Conservation (phyloP, 73 alveolate species). For the Urostyla sp. region DNA sequence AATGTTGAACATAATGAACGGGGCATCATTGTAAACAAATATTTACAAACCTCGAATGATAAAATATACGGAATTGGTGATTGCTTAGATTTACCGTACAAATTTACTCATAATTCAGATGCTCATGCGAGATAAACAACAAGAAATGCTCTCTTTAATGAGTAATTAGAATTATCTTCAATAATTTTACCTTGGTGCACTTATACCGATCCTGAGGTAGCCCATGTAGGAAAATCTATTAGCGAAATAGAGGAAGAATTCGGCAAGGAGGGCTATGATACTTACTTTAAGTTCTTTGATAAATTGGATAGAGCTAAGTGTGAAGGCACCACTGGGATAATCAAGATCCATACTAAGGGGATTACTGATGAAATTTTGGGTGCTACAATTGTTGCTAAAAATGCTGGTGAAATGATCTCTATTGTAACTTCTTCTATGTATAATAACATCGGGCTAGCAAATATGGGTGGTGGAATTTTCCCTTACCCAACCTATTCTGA, state of each 20-base stretch:
- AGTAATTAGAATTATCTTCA: conserved; percentile 11
- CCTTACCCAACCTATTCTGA: conserved; percentile 81
- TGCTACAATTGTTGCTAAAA: conserved; percentile 83
- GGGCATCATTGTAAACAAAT: conserved; percentile 62
- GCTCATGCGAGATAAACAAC: conserved; percentile 69
- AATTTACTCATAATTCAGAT: conserved; percentile 86
- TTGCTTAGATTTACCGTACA: conserved; percentile 42
- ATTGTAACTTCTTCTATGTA: conserved; percentile 60
- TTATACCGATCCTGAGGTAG: conserved; percentile 82
- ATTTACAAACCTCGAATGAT: conserved; percentile 61
- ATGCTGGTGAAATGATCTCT: conserved; percentile 87
- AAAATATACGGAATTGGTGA: conserved; percentile 84
- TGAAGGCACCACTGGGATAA: conserved; percentile 62
- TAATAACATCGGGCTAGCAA: conserved; percentile 62
- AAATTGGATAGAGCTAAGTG: conserved; percentile 72
- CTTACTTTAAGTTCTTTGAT: conserved; percentile 55
- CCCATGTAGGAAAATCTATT: conserved; percentile 68
- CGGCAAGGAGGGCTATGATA: conserved; percentile 54
- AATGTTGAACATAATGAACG: conserved; percentile 37
- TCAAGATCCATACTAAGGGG: conserved; percentile 65
- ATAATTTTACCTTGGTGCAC: conserved; percentile 71
- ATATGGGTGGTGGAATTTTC: conserved; percentile 66
- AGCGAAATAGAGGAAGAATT: conserved; percentile 56
- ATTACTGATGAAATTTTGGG: conserved; percentile 81
- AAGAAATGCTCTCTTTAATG: conserved; percentile 62